phyloP scores from a whole-genome alignment of 2,329 filamentous ascomycete genomes.

The Colletotrichum brevisporum region DNA sequence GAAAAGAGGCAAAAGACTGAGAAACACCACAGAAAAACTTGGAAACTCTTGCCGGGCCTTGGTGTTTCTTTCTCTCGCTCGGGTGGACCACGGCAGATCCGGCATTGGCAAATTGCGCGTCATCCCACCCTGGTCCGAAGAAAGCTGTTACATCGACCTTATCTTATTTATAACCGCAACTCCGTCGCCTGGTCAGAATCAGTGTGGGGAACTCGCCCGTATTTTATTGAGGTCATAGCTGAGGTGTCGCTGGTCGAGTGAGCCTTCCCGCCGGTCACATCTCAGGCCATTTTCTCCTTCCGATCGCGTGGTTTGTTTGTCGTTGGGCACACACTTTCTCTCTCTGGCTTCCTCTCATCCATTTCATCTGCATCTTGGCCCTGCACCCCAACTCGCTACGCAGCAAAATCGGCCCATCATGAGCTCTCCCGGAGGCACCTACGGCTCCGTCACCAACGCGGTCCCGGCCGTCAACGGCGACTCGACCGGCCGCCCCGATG shows the following conservation, averaged over 20 bases:
- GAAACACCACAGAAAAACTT: neutral
- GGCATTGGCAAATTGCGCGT: conserved; percentile 30
- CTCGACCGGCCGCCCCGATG: conserved; percentile 41
- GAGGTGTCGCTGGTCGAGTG: neutral
- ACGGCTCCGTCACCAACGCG: conserved; percentile 33
- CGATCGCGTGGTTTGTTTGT: neutral
- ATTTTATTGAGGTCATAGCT: conserved; percentile 2
- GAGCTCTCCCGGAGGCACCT: conserved; percentile 7
- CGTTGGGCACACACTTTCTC: too few species aligned
- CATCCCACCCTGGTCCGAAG: neutral
- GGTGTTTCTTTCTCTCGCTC: neutral
- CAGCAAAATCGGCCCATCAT: neutral
- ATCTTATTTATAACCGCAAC: conserved; percentile 21
- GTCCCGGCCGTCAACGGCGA: conserved; percentile 29
- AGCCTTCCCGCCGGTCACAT: neutral
- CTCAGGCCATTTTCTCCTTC: neutral
- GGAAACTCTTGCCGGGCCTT: conserved; percentile 21
- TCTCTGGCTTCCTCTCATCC: too few species aligned
- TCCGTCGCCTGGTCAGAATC: conserved; percentile 20
- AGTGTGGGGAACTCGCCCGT: conserved; percentile 1
- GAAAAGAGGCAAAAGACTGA: neutral
- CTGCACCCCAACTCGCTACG: neutral
- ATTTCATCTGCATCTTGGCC: too few species aligned
- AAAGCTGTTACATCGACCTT: conserved; percentile 10
- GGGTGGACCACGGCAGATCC: conserved; percentile 25